Conservation (phyloP, 192 early-diverging fungal species). For the Phycomyces nitens region DNA sequence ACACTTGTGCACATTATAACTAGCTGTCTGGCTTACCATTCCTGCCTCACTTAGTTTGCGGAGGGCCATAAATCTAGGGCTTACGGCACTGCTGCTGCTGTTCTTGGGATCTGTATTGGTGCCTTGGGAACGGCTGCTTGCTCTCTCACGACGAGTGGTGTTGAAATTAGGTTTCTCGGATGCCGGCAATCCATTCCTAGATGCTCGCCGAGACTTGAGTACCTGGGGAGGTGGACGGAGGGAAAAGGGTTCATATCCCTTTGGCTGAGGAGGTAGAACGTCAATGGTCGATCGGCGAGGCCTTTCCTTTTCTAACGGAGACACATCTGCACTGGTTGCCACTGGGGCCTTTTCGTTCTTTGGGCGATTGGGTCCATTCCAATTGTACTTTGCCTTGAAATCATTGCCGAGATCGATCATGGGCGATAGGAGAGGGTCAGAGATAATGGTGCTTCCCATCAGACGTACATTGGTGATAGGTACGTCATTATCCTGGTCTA, state of each 20-base stretch:
- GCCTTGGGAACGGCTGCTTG: neutral
- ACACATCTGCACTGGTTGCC: neutral
- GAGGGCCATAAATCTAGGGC: constrained; percentile 21
- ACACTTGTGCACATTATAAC: no score
- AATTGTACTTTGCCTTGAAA: neutral
- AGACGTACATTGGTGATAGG: neutral
- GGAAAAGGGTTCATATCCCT: neutral
- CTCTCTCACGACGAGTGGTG: neutral
- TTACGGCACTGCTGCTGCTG: constrained; percentile 16
- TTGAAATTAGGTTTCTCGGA: neutral
- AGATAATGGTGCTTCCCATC: neutral
- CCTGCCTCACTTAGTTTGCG: constrained; percentile 20
- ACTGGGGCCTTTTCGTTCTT: neutral
- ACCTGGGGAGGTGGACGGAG: constrained; percentile 20
- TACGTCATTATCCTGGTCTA: no score
- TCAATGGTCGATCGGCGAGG: neutral
- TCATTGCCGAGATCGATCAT: neutral
- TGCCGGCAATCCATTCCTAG: neutral
- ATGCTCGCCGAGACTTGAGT: constrained; percentile 1
- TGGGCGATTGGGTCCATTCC: neutral
- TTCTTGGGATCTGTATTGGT: neutral
- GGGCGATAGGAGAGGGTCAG: neutral
- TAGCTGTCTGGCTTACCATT: neutral
- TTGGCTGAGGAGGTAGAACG: neutral
- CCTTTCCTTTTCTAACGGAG: neutral